Evolutionary conservation across 1,284 basidiomycete species (phyloP).

Genomic region (Ustilago trichophora): DNA sequence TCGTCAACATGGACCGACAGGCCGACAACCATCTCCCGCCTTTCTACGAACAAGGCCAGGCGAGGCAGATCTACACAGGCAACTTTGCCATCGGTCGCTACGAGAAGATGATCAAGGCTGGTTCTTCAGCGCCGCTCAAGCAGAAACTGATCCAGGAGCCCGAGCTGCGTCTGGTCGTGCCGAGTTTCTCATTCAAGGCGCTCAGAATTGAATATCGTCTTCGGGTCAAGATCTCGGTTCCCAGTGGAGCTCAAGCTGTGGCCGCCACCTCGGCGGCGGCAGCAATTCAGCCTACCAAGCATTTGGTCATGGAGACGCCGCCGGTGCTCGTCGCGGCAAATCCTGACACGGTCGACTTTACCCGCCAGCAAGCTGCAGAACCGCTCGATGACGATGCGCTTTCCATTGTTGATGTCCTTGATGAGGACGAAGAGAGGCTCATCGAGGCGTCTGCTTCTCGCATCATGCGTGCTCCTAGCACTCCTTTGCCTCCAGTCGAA

Average conservation of each 20-base stretch:
- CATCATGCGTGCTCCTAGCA: not conserved
- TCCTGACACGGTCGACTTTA: conserved; percentile 46
- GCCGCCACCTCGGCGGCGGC: not conserved
- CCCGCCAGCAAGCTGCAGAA: conserved; percentile 23
- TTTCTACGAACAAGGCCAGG: conserved; percentile 37
- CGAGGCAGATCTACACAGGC: conserved; percentile 40
- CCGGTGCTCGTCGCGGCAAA: conserved; percentile 42
- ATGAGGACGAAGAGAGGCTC: conserved; percentile 42
- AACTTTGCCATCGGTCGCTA: conserved; percentile 44
- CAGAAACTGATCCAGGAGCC: conserved; percentile 29
- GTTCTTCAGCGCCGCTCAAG: conserved; percentile 31
- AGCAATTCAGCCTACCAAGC: not conserved
- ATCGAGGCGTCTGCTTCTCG: conserved; percentile 27
- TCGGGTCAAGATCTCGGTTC: conserved; percentile 30
- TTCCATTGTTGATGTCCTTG: conserved; percentile 33
- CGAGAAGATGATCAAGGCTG: conserved; percentile 46
- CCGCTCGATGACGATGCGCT: conserved; percentile 31
- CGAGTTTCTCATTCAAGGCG: conserved; percentile 48
- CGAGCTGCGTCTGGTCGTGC: conserved; percentile 38
- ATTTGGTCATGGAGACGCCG: conserved; percentile 42
- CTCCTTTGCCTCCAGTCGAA: not conserved
- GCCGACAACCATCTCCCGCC: conserved; percentile 42
- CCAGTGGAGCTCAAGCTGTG: not conserved
- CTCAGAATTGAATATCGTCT: conserved; percentile 43
- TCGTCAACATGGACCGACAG: conserved; percentile 42